A percentile compares a stretch with the other conserved stretches of the same genome.
Evolutionary conservation across 2,329 filamentous ascomycete genomes (phyloP).

Genomic region (Leptoxyphium fumago): DNA sequence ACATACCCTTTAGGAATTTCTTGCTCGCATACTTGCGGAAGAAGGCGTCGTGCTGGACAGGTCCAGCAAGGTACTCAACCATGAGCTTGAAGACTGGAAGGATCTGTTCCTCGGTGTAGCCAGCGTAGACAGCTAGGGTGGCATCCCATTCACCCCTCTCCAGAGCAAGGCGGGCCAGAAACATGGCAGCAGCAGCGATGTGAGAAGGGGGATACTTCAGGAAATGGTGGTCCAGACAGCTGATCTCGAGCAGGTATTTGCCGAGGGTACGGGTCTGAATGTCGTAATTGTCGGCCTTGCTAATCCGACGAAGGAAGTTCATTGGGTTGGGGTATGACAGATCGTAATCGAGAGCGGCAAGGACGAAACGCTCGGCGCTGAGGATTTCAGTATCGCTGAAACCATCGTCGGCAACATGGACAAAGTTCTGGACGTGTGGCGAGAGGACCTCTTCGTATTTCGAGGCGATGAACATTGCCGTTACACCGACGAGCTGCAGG

Average conservation of each 20-base stretch:
- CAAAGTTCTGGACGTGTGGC: constrained; percentile 92
- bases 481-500: constrained; percentile 90
- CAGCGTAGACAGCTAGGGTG: constrained; percentile 78
- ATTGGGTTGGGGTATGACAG: constrained; percentile 98
- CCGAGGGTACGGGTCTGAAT: constrained; percentile 93
- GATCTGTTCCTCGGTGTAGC: constrained; percentile 86
- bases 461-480: constrained; percentile 97
- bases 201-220: constrained; percentile 80
- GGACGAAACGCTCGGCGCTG: constrained; percentile 89
- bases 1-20: constrained; percentile 92
- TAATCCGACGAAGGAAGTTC: constrained; percentile 98
- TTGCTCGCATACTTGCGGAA: constrained; percentile 99
- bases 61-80: constrained; percentile 88
- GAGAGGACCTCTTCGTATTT: constrained; percentile 98
- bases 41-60: constrained; percentile 88
- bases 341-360: constrained; percentile 85
- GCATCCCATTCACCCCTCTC: constrained; percentile 86
- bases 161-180: constrained; percentile 77
- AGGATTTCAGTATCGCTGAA: constrained; percentile 92
- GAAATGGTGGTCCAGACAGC: constrained; percentile 86
- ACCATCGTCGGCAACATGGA: constrained; percentile 89
- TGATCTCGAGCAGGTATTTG: constrained; percentile 97
- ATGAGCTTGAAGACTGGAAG: constrained; percentile 84
- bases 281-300: constrained; percentile 98
- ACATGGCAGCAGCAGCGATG: constrained; percentile 87